Conservation (phyloP, 306 rosid species). For the Myrica gale region DNA sequence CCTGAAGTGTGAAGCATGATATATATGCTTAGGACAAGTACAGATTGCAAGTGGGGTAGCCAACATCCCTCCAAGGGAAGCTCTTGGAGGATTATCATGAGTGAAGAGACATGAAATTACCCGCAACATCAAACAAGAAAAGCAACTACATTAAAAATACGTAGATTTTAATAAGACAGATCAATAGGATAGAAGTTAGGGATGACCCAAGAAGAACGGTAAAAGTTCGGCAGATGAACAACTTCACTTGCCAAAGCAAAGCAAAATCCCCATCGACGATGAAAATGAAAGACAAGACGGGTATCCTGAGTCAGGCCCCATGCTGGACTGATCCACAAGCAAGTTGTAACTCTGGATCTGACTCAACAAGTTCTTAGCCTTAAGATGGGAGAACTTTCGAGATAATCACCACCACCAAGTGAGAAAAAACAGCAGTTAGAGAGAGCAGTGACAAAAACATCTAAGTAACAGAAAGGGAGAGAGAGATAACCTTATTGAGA, state of each 20-base stretch:
- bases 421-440: not conserved
- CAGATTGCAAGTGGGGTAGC: conserved; percentile 2
- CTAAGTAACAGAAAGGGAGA: conserved; percentile 3
- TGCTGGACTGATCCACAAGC: conserved; percentile 36
- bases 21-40: conserved; percentile 4
- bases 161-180: not conserved
- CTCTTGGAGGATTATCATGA: conserved; percentile 3
- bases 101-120: conserved; percentile 45
- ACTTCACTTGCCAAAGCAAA: conserved; percentile 26
- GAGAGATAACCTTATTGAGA: conserved; percentile 46
- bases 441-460: not conserved
- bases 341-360: conserved; percentile 41
- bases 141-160: not conserved
- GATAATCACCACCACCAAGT: conserved; percentile 11
- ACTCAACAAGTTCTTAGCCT: conserved; percentile 20
- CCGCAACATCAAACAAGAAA: conserved; percentile 13
- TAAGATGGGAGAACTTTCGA: conserved; percentile 16
- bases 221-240: conserved; percentile 16
- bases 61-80: not conserved
- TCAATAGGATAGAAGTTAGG: not conserved
- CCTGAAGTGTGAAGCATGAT: conserved; percentile 8
- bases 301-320: conserved; percentile 38
- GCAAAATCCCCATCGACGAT: conserved; percentile 23
- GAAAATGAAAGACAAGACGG: conserved; percentile 35
- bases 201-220: conserved; percentile 17